Base-by-base conservation (phyloP, 2,329 filamentous ascomycete genomes). In the Elsinoe arachidis region DNA sequence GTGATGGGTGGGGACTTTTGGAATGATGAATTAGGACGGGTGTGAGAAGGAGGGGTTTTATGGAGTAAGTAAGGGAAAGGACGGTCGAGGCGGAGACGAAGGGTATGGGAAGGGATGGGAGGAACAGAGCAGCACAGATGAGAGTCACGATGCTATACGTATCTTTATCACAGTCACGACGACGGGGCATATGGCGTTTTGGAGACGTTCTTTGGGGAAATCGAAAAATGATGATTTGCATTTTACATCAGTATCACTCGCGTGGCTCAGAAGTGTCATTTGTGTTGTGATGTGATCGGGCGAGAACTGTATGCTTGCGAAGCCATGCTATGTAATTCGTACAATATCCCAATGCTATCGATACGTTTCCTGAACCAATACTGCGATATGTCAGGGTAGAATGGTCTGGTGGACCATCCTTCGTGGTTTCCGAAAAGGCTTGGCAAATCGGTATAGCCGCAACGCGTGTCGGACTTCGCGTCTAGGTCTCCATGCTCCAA, bases 111-210 rank as follows among this genome's bases (percentile, higher is more conserved):
- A 51, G 23, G 46, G 46, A 23, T 26, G 12, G 46, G 46, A 12
- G 11, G 15, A 4, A 14, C 7, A 53, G 21, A 30, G 26, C 26
- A 7, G 26, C 26, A 30, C 26, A 17, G 21, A 34, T 14, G 19
- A 53, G 49, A 34, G 34, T 39, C 34, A 53, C 23, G 49, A 53
- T 21, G 33, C 19, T 34, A 38, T 39, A 38, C 49, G 49, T 53
- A 53, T 53, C 49, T 39, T 53, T 53, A 53, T 39, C 49, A 52
- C 47, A 53, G 49, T 53, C 49, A 39, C 49, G 49, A 53, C 35
- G 30, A 53, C 34, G 49, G 15, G 41, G 41, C 19, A 26, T n/a
- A 39, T 39, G 33, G 49, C 35, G 35, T 37, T 23, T 21, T 30
- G 26, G 26, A 30, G 26, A 30, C 26, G 2, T 35, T 52, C 17